phyloP scores from a whole-genome alignment of 2,329 filamentous ascomycete species.

The Alternaria sp. region DNA sequence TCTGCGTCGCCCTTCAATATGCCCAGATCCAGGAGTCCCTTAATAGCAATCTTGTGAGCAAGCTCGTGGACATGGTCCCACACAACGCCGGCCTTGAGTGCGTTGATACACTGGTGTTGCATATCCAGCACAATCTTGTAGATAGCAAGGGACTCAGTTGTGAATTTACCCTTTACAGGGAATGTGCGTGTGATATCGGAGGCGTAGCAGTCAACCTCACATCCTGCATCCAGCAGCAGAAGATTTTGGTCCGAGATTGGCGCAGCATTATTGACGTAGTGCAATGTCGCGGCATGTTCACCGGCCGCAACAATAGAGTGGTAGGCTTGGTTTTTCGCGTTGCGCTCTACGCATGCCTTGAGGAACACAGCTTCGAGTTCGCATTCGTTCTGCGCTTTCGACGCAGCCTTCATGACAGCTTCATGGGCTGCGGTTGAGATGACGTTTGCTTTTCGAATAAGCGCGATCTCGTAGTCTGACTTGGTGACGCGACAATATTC shows the following conservation, averaged over 20 bases:
- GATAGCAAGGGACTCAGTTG: conserved; percentile 58
- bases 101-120: conserved; percentile 79
- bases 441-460: conserved; percentile 81
- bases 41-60: conserved; percentile 83
- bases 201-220: conserved; percentile 59
- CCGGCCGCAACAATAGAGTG: conserved; percentile 85
- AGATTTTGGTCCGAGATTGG: conserved; percentile 70
- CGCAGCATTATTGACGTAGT: conserved; percentile 72
- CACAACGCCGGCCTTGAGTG: conserved; percentile 74
- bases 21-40: conserved; percentile 77
- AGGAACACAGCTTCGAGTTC: conserved; percentile 86
- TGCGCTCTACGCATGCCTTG: conserved; percentile 75
- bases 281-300: conserved; percentile 80
- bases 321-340: conserved; percentile 85
- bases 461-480: conserved; percentile 81
- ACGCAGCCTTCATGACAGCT: conserved; percentile 70
- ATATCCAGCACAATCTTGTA: conserved; percentile 87
- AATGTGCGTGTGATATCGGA: conserved; percentile 83
- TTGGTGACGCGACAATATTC: conserved; percentile 84
- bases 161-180: conserved; percentile 71
- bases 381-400: conserved; percentile 74
- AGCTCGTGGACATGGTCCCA: conserved; percentile 85
- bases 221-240: conserved; percentile 84
- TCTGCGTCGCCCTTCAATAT: conserved; percentile 70
- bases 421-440: conserved; percentile 82